These are phyloP conservation scores for Leptomonas seymouri DNA, from an alignment of 208 protist species.

Conservation along the genomic window DNA sequence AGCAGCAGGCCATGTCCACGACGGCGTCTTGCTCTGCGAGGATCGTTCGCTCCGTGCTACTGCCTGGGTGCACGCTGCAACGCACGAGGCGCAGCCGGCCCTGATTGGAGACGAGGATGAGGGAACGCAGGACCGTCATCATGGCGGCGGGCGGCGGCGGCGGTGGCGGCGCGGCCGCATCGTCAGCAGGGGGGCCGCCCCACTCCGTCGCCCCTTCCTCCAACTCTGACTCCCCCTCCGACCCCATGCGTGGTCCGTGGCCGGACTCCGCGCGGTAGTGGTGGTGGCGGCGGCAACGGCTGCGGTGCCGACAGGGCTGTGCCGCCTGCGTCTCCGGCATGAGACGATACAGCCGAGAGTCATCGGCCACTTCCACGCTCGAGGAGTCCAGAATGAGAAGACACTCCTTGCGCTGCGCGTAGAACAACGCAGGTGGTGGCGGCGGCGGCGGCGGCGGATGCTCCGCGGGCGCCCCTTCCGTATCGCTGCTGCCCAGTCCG, in stretches of 20 bases:
- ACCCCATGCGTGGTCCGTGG: not conserved
- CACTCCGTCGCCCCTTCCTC: not conserved
- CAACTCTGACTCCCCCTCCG: not conserved
- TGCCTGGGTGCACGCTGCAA: slow-evolving; percentile 35
- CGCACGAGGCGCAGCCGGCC: slow-evolving; percentile 43
- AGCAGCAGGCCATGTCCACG: slow-evolving; percentile 57
- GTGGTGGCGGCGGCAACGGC: not conserved
- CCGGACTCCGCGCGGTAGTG: too few species aligned
- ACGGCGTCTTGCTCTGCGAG: slow-evolving; percentile 73
- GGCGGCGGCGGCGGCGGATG: not conserved
- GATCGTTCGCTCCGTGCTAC: slow-evolving; percentile 57
- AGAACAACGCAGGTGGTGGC: slow-evolving; percentile 26
- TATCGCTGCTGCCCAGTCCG: too few species aligned
- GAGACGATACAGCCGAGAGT: slow-evolving; percentile 37
- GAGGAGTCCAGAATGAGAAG: slow-evolving; percentile 65
- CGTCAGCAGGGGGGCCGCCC: not conserved
- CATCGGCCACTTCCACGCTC: slow-evolving; percentile 48
- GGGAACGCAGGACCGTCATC: slow-evolving; percentile 39
- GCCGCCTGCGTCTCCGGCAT: slow-evolving; percentile 18
- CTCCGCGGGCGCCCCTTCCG: too few species aligned
- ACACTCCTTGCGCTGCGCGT: slow-evolving; percentile 44
- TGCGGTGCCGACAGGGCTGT: not conserved
- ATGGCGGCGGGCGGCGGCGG: slow-evolving; percentile 5
- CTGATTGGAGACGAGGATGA: slow-evolving; percentile 75
- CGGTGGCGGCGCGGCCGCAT: not conserved